These are phyloP conservation scores for Stagonosporopsis chrysanthemi DNA, from an alignment of 2,329 filamentous ascomycete species.

Conservation along the genomic window DNA sequence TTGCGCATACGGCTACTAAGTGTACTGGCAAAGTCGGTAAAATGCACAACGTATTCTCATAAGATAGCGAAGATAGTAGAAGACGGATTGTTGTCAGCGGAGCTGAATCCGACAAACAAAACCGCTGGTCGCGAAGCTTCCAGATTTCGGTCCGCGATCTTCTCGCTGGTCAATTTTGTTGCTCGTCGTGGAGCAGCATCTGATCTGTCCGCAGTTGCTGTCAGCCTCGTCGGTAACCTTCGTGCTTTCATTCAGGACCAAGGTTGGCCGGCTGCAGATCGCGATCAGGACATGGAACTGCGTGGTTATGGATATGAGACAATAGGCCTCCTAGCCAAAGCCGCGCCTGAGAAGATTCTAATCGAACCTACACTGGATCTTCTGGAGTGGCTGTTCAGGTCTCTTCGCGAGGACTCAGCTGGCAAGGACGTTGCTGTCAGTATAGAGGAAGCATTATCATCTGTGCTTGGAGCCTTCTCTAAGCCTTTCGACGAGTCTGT, in stretches of 20 bases:
- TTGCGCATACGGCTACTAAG: slow-evolving; percentile 79
- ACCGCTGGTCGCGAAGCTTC: slow-evolving; percentile 73
- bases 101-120: slow-evolving; percentile 43
- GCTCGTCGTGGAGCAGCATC: slow-evolving; percentile 72
- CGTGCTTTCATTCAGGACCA: slow-evolving; percentile 77
- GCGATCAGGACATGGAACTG: slow-evolving; percentile 67
- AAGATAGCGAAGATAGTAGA: slow-evolving; percentile 74
- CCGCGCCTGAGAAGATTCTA: slow-evolving; percentile 66
- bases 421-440: slow-evolving; percentile 79
- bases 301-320: slow-evolving; percentile 88
- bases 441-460: slow-evolving; percentile 87
- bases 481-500: slow-evolving; percentile 52
- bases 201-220: slow-evolving; percentile 70
- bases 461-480: slow-evolving; percentile 69
- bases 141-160: slow-evolving; percentile 82
- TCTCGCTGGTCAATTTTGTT: slow-evolving; percentile 87
- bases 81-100: slow-evolving; percentile 64
- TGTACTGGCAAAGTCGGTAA: slow-evolving; percentile 77
- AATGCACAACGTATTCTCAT: slow-evolving; percentile 73
- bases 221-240: slow-evolving; percentile 72
- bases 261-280: slow-evolving; percentile 76
- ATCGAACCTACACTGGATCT: slow-evolving; percentile 61
- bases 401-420: slow-evolving; percentile 79
- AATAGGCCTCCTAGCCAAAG: slow-evolving; percentile 79
- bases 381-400: slow-evolving; percentile 81